Conservation (phyloP, 176 grass and related monocot genomes). For the barley (Hordeum vulgare) region DNA sequence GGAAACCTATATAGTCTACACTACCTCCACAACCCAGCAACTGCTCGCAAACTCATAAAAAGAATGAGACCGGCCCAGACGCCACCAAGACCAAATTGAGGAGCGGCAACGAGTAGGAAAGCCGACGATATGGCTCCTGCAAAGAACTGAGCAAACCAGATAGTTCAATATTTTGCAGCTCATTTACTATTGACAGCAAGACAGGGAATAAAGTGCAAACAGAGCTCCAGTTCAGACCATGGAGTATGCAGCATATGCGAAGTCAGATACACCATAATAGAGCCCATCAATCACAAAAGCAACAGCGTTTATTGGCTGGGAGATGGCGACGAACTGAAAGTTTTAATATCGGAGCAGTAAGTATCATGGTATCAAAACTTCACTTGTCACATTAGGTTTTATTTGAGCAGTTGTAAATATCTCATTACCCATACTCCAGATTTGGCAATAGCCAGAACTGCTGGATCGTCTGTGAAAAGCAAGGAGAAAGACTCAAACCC, state of each 20-base stretch:
- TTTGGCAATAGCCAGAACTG: slow-evolving; percentile 49
- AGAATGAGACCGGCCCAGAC: slow-evolving; percentile 75
- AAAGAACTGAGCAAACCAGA: slow-evolving; percentile 37
- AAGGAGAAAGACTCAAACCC: slow-evolving; percentile 64
- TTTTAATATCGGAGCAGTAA: neutral
- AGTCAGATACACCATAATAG: slow-evolving; percentile 90
- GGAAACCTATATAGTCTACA: neutral
- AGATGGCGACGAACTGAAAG: slow-evolving; percentile 87
- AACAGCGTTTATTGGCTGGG: slow-evolving; percentile 79
- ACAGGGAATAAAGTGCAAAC: neutral
- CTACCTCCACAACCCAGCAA: slow-evolving; percentile 78
- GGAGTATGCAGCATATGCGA: slow-evolving; percentile 87
- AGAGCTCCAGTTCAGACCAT: slow-evolving; percentile 38
- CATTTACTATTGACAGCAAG: neutral
- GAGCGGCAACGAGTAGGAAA: slow-evolving; percentile 50
- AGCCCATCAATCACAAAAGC: slow-evolving; percentile 83
- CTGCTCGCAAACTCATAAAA: slow-evolving; percentile 78
- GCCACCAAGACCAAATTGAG: slow-evolving; percentile 64
- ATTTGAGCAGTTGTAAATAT: neutral
- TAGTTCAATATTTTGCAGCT: neutral
- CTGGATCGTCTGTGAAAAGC: slow-evolving; percentile 69
- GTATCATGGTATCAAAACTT: neutral
- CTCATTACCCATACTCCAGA: slow-evolving; percentile 82
- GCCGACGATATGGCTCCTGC: slow-evolving; percentile 53
- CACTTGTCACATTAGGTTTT: neutral